Base-by-base conservation (phyloP, 2,329 filamentous ascomycete species). In the Nigrospora sphaerica region DNA sequence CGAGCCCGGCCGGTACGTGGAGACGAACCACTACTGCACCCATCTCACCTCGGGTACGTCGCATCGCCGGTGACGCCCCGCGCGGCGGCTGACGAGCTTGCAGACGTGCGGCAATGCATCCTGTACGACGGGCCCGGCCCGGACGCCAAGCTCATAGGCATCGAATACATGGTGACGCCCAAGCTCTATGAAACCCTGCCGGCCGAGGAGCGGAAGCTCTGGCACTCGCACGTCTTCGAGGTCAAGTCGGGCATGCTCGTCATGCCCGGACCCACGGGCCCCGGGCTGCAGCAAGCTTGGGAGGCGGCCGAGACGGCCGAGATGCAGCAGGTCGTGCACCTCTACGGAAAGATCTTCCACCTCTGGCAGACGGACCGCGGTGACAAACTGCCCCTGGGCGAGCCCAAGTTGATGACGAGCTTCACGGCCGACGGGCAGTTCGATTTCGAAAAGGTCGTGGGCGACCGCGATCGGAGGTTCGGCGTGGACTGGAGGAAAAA, bases 271-370 rank as follows among this genome's bases (percentile, higher is more conserved):
- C 77, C 77, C 0, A 60, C 66, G 0, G 57, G 55, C 0, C 57
- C 64, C 0, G 63, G 86, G 0, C 81, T 84, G 0, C 71, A 75
- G 19, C 65, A 73, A 0, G 77, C 71, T 0, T 95, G 88, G 88
- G 85, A 93, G 52, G 62, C 73, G 5, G 84, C 87, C 2, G 89
- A 95, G 69, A 87, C 79, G 32, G 75, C 77, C 40, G 88, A 92
- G 65, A 93, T 95, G 87, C 79, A 85, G 51, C 75, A 90, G 48
- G 74, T 93, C 0, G 68, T 88, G 4, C 72, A 77, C 1, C 62
- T 93, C 3, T 95, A 95, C 58, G 89, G 89, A 11, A 95, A 95
- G 62, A 80, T 85, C 1, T 93, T 85, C 63, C 88, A 95, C 62
- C 72, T 93, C 37, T 95, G 90, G 89, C 87, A 95, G 73, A 80